These are phyloP conservation scores for Vararia minispora DNA, from an alignment of 768 basidiomycete species.

Conservation along the genomic window DNA sequence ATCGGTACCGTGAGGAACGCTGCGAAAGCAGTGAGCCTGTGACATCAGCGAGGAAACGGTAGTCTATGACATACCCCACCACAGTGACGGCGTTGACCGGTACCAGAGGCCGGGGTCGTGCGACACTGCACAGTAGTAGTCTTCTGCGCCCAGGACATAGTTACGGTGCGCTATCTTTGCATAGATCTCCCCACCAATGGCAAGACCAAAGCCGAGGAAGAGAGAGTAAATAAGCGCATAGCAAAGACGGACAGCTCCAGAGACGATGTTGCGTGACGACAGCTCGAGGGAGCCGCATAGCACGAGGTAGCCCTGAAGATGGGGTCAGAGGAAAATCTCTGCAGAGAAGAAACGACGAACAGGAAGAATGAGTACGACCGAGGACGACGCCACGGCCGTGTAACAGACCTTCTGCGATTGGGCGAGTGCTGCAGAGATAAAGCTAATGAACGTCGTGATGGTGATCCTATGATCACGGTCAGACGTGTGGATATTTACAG, in stretches of 20 bases:
- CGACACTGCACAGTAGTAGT: constrained; percentile 47
- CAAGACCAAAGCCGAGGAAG: constrained; percentile 70
- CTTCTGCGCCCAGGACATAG: constrained; percentile 36
- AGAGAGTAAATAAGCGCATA: constrained; percentile 74
- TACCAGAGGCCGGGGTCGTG: constrained; percentile 67
- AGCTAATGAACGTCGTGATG: constrained; percentile 69
- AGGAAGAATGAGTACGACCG: constrained; percentile 73
- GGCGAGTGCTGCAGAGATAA: constrained; percentile 65
- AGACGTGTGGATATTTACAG: background rate
- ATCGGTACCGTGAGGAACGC: constrained; percentile 65
- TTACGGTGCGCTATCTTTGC: constrained; percentile 36
- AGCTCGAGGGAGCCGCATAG: constrained; percentile 68
- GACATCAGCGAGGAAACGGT: background rate
- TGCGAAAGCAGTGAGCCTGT: constrained; percentile 12
- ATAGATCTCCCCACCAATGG: constrained; percentile 67
- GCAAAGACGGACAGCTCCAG: constrained; percentile 76
- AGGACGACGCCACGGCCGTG: constrained; percentile 65
- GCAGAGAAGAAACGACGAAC: constrained; percentile 24
- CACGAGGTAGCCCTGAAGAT: constrained; percentile 49
- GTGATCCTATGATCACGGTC: constrained; percentile 43
- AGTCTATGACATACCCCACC: constrained; percentile 44
- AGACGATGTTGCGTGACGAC: constrained; percentile 69
- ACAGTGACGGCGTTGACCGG: constrained; percentile 53
- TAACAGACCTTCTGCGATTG: constrained; percentile 66
- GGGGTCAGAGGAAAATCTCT: background rate